Base-by-base conservation (phyloP, 2,329 filamentous ascomycete genomes). In the Colletotrichum musicola region DNA sequence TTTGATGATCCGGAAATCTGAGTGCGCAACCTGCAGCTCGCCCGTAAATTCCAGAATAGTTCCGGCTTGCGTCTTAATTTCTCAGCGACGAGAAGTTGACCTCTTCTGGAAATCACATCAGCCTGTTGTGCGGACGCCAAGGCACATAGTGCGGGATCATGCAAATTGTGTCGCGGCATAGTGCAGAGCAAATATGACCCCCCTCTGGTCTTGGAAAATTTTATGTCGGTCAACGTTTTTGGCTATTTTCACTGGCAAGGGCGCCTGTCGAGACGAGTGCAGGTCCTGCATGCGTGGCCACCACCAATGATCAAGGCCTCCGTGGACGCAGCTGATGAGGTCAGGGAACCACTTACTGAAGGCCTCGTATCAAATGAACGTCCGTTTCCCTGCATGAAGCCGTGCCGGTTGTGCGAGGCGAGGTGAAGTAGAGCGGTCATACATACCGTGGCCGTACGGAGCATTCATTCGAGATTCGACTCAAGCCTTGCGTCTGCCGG, bases 321-420 rank as follows among this genome's bases (percentile, higher is more conserved):
- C 18, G 61, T 68, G 20, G 60, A 60, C 40, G 61, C 62, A 69
- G 55, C 66, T 66, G 66, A 61, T 61, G 66, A 66, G 62, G 55
- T 66, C 56, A 66, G 55, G 55, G 56, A 56, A 30, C 16, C 66
- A 46, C 46, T 50, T 50, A 50, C 56, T 30, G 22, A 66, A 25
- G 35, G 42, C 30, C 55, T 66, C 55, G 63, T 66, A 66, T 49
- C 66, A 66, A 69, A 66, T 66, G 50, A 66, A 60, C 16, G 57
- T 61, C 62, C 56, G 44, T 66, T 66, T 51, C 66, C 65, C 62
- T 69, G 66, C 66, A 69, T 42, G 62, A 47, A 16, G 42, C 62
- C 62, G 44, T 56, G 50, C 25, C 55, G 18, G 44, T 56, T 57
- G 40, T 65, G 42, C 44, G 54, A 64, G 49, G 55, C 64, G 47